These are phyloP conservation scores for Phaeophleospora eucalypticola DNA, from an alignment of 2,329 filamentous ascomycete species.

Conservation along the genomic window DNA sequence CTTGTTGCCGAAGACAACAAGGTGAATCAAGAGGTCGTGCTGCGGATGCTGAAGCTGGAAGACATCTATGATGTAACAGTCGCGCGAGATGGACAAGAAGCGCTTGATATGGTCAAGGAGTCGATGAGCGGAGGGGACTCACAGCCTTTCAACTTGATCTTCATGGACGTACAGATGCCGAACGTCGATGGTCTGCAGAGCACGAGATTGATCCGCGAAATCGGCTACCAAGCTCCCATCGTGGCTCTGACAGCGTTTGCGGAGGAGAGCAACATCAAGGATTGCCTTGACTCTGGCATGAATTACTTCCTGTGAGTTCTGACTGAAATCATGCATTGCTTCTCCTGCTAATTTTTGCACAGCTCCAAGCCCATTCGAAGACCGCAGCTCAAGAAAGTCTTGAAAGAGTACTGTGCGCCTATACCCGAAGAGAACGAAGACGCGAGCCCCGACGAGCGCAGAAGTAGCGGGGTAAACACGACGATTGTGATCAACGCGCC, in stretches of 20 bases:
- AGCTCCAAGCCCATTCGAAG: slow-evolving; percentile 63
- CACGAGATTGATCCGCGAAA: slow-evolving; percentile 76
- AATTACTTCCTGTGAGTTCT: slow-evolving; percentile 70
- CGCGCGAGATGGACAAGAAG: slow-evolving; percentile 63
- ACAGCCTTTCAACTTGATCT: slow-evolving; percentile 76
- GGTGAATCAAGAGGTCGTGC: slow-evolving; percentile 53
- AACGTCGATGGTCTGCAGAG: slow-evolving; percentile 86
- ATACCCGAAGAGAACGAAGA: slow-evolving; percentile 21
- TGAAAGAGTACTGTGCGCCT: slow-evolving; percentile 65
- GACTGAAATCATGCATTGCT: neutral
- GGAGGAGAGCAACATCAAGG: slow-evolving; percentile 70
- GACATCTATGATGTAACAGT: slow-evolving; percentile 84
- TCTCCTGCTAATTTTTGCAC: neutral
- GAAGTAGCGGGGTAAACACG: slow-evolving; percentile 12
- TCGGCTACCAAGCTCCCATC: slow-evolving; percentile 84
- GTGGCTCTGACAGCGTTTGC: slow-evolving; percentile 90
- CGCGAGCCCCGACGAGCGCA: slow-evolving; percentile 3
- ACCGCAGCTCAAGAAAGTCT: slow-evolving; percentile 77
- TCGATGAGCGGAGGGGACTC: slow-evolving; percentile 60
- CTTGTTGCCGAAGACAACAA: slow-evolving; percentile 80
- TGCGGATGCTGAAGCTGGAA: slow-evolving; percentile 68
- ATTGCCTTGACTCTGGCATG: slow-evolving; percentile 80
- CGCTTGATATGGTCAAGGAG: slow-evolving; percentile 77
- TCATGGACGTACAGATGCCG: slow-evolving; percentile 48
- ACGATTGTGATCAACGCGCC: slow-evolving; percentile 8